Conservation (phyloP, 306 rosid species). For the Parietaria judaica region DNA sequence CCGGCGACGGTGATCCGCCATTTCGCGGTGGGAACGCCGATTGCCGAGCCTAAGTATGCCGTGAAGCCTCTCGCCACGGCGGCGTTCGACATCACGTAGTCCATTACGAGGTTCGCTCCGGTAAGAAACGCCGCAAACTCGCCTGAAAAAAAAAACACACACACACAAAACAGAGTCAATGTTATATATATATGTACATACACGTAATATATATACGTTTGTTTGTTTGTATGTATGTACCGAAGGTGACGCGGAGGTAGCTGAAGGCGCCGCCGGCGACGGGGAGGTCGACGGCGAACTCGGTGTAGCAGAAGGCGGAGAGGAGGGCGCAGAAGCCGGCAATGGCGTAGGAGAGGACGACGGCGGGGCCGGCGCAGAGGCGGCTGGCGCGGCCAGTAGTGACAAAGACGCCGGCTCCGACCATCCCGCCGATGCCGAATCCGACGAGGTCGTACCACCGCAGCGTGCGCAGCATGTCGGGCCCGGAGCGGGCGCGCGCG, state of each 20-base stretch:
- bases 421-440: constrained; percentile 85
- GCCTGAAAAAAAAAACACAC: constrained; percentile 32
- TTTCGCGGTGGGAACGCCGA: constrained; percentile 61
- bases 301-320: constrained; percentile 95
- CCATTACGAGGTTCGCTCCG: constrained; percentile 78
- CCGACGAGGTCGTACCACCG: constrained; percentile 78
- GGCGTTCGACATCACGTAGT: constrained; percentile 97
- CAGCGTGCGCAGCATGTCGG: constrained; percentile 54
- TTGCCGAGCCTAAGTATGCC: constrained; percentile 47
- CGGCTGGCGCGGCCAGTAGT: constrained; percentile 70
- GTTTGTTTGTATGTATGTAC: constrained; percentile 9
- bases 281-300: constrained; percentile 93
- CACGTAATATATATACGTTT: background rate
- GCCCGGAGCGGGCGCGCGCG: constrained; percentile 53
- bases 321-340: constrained; percentile 90
- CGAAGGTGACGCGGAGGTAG: constrained; percentile 90
- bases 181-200: background rate
- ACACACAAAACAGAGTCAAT: background rate
- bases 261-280: constrained; percentile 98
- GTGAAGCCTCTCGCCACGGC: constrained; percentile 74
- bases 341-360: constrained; percentile 83
- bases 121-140: constrained; percentile 82
- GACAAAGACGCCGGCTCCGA: constrained; percentile 86
- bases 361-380: constrained; percentile 59
- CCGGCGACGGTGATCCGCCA: constrained; percentile 57